Evolutionary conservation across 305 asterid genomes (phyloP).

Genomic region (Stenogyne calaminthoides): DNA sequence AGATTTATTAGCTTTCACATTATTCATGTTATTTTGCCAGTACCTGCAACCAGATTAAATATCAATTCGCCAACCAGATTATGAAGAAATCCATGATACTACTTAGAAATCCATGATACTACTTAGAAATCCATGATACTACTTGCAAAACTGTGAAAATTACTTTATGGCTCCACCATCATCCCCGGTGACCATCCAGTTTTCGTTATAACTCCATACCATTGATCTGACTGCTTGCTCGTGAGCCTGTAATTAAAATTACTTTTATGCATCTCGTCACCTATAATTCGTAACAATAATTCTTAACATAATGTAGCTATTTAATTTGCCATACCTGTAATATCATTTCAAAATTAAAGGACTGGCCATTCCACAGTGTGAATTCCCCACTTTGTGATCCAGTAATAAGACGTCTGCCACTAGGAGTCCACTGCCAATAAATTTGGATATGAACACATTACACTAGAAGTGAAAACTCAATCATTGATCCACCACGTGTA

Average conservation of each 20-base stretch:
- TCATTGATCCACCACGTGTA: constrained; percentile 22
- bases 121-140: no score
- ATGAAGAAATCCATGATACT: constrained; percentile 8
- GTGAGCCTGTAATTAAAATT: constrained; percentile 73
- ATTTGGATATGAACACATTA: constrained; percentile 33
- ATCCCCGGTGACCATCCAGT: constrained; percentile 99
- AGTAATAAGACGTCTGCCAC: constrained; percentile 98
- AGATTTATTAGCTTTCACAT: constrained; percentile 93
- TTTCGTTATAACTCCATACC: constrained; percentile 99
- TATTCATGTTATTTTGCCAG: constrained; percentile 99
- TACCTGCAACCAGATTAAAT: constrained; percentile 63
- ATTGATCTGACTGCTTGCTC: constrained; percentile 98
- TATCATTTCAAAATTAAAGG: constrained; percentile 98
- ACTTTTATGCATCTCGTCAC: constrained; percentile 20
- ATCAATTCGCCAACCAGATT: constrained; percentile 30
- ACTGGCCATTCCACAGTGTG: constrained; percentile 98
- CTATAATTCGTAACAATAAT: constrained; percentile 10
- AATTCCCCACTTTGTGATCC: constrained; percentile 99
- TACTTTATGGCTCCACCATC: constrained; percentile 99
- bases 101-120: no score
- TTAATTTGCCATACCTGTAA: constrained; percentile 67
- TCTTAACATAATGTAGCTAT: constrained; percentile 18
- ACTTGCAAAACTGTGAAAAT: constrained; percentile 25
- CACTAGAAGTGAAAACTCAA: constrained; percentile 18
- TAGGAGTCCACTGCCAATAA: constrained; percentile 92